Base-by-base conservation (phyloP, 768 basidiomycete genomes). In the Melanogaster broomeanus region DNA sequence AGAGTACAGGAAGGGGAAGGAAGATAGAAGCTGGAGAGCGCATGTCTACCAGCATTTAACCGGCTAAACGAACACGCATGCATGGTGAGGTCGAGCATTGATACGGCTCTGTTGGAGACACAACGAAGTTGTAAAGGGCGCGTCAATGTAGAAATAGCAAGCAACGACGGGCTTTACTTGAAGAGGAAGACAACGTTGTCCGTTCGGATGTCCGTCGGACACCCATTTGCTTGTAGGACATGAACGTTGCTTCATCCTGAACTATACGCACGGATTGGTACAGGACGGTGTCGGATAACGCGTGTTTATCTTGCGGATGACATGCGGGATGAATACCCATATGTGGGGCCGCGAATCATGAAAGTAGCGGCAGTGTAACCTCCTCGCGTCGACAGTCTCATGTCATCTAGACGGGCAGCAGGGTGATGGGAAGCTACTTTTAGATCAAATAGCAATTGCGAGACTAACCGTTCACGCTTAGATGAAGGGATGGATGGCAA, bases 1-100 rank as follows among this genome's bases (percentile, higher is more conserved):
- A 38, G 51, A 53, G 48, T 6, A 28, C 4, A 25, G 62, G 55
- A 66, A 56, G 56, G 62, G 64, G 57, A 39, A 52, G 22, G 56
- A 39, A 55, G n/a, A 63, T 28, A 46, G 19, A 38, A 43, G 28
- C n/a, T n/a, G 16, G 39, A 48, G 54, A 6, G 35, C 11, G 30
- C 5, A 30, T 6, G 43, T 45, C 46, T 28, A 44, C 49, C 18
- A 27, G 52, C 60, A 61, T 58, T 68, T 63, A 67, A 51, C 46
- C 28, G 38, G 34, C 30, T n/a, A 38, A 41, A 37, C 10, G 33
- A 28, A 54, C 65, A 70, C 54, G 65, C 62, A 28, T 40, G 11
- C 33, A 42, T 43, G 45, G 60, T 21, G 59, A 62, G 64, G 63
- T 39, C 19, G 22, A 24, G 13, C 19, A n/a, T 37, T 22, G 37